Conservation (phyloP, 108 stramenopile species). For the Cylindrotheca fusiformis region DNA sequence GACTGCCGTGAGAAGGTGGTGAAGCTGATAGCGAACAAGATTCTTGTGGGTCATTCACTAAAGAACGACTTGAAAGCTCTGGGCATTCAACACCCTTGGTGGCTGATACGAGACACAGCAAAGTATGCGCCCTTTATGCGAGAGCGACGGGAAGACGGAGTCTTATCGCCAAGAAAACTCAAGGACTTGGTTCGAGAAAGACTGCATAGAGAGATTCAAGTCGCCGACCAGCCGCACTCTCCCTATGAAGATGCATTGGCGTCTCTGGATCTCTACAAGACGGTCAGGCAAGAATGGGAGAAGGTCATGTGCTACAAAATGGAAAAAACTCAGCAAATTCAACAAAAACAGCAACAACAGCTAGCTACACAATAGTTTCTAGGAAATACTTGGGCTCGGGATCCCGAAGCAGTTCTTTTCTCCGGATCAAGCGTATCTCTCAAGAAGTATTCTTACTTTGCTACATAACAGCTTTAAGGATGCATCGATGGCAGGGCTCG, state of each 20-base stretch:
- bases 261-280: constrained; percentile 80
- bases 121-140: constrained; percentile 87
- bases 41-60: constrained; percentile 91
- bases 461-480: too few relatives aligned
- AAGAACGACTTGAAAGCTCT: constrained; percentile 82
- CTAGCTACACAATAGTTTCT: constrained; percentile 8
- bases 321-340: constrained; percentile 7
- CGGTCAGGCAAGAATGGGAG: constrained; percentile 71
- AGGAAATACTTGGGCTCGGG: too few relatives aligned
- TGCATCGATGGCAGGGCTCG: too few relatives aligned
- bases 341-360: constrained; percentile 1
- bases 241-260: constrained; percentile 77
- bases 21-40: constrained; percentile 37
- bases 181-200: constrained; percentile 69
- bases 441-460: too few relatives aligned
- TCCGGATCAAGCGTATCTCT: too few relatives aligned
- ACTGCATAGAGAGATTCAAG: constrained; percentile 60
- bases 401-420: too few relatives aligned
- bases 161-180: constrained; percentile 62
- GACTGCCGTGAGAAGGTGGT: constrained; percentile 17
- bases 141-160: constrained; percentile 39
- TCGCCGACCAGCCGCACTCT: constrained; percentile 53
- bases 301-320: constrained; percentile 8
- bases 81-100: constrained; percentile 76
- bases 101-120: constrained; percentile 81